These are phyloP conservation scores for Rhizoclosmatium sp. DNA, from an alignment of 192 early-diverging fungal species.

Conservation along the genomic window DNA sequence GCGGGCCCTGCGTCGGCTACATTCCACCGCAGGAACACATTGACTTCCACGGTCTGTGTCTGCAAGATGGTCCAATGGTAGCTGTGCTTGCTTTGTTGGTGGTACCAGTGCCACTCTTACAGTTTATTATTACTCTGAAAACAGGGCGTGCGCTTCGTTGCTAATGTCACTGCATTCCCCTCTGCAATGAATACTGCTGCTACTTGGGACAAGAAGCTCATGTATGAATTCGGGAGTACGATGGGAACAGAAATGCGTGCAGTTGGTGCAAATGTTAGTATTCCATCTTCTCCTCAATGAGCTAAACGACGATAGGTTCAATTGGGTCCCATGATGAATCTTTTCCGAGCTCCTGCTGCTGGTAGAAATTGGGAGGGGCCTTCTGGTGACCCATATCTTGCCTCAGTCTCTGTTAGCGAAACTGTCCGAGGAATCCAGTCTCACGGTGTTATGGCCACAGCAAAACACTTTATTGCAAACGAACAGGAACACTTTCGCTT, in stretches of 20 bases:
- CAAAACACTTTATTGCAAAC: slow-evolving; percentile 49
- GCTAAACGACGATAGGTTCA: background rate
- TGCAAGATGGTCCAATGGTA: slow-evolving; percentile 61
- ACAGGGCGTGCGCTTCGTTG: background rate
- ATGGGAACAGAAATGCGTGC: slow-evolving; percentile 58
- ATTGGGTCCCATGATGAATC: slow-evolving; percentile 48
- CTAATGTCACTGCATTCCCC: slow-evolving; percentile 54
- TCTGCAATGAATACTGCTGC: slow-evolving; percentile 64
- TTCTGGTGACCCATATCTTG: slow-evolving; percentile 40
- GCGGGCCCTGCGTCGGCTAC: slow-evolving; percentile 58
- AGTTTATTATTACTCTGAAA: background rate
- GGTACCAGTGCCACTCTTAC: background rate
- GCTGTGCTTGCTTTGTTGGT: background rate
- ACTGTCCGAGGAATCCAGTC: slow-evolving; percentile 35
- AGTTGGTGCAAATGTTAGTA: background rate
- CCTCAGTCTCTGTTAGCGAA: slow-evolving; percentile 21
- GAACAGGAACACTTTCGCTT: slow-evolving; percentile 58
- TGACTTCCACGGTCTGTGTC: slow-evolving; percentile 58
- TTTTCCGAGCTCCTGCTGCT: slow-evolving; percentile 40
- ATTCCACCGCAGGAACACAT: slow-evolving; percentile 46
- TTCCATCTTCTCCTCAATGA: background rate
- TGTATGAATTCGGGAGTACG: slow-evolving; percentile 50
- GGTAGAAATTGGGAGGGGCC: slow-evolving; percentile 42
- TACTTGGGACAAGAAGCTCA: slow-evolving; percentile 58
- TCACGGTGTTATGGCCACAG: slow-evolving; percentile 40